Evolutionary conservation across 768 basidiomycete genomes (phyloP).

Genomic region (Hemileccinum impolitum): DNA sequence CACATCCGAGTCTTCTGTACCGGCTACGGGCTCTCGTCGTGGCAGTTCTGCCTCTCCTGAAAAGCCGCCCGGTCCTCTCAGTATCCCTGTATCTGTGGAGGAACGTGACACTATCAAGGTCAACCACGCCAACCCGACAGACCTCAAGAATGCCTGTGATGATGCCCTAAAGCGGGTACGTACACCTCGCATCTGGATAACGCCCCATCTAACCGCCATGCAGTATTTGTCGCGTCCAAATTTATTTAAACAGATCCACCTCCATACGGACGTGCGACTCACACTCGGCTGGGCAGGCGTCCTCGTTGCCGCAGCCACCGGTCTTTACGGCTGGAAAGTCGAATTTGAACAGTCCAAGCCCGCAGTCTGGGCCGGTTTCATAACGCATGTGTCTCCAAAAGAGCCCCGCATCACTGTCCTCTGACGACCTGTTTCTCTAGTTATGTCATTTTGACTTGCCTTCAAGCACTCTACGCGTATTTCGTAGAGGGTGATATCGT

Average conservation of each 20-base stretch:
- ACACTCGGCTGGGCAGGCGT: slow-evolving; percentile 85
- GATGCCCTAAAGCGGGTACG: slow-evolving; percentile 87
- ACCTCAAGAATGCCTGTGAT: slow-evolving; percentile 74
- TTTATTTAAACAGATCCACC: slow-evolving; percentile 81
- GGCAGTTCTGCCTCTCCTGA: slow-evolving; percentile 27
- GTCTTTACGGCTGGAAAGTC: slow-evolving; percentile 79
- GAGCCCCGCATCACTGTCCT: background rate
- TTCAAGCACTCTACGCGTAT: slow-evolving; percentile 80
- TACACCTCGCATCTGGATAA: slow-evolving; percentile 3
- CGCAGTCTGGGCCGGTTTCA: slow-evolving; percentile 74
- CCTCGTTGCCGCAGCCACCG: slow-evolving; percentile 75
- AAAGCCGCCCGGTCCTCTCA: slow-evolving; percentile 53
- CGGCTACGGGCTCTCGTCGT: slow-evolving; percentile 21
- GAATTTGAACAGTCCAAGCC: slow-evolving; percentile 90
- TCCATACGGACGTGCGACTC: slow-evolving; percentile 86
- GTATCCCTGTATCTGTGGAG: slow-evolving; percentile 40
- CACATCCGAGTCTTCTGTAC: slow-evolving; percentile 10
- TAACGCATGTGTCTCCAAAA: slow-evolving; percentile 51
- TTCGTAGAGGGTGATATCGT: slow-evolving; percentile 81
- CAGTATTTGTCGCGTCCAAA: slow-evolving; percentile 80
- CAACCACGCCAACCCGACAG: slow-evolving; percentile 54
- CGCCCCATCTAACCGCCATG: background rate
- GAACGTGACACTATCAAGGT: slow-evolving; percentile 58
- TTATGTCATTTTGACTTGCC: slow-evolving; percentile 67
- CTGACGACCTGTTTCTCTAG: slow-evolving; percentile 37